Percentiles rank a stretch among this genome's conserved stretches.
These are phyloP conservation scores for Pestalotiopsis sp. DNA, from an alignment of 2,329 filamentous ascomycete genomes.

Conservation along the genomic window DNA sequence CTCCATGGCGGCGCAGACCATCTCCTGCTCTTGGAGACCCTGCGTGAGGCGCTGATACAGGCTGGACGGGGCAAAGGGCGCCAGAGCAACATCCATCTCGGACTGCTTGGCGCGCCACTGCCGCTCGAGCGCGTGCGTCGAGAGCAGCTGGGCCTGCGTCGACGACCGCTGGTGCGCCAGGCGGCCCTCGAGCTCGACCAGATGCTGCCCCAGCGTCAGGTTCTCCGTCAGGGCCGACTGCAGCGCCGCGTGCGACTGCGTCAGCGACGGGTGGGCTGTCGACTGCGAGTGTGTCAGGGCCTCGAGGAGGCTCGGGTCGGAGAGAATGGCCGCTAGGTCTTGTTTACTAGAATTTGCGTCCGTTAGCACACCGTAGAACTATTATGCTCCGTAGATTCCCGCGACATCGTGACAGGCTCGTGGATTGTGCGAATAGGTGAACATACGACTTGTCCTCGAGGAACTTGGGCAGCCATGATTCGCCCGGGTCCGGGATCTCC, in stretches of 20 bases:
- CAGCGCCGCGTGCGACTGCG: constrained; percentile 66
- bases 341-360: constrained; percentile 60
- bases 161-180: constrained; percentile 65
- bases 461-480: constrained; percentile 77
- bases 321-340: constrained; percentile 73
- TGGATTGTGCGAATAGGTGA: constrained; percentile 23
- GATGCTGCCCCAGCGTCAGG: constrained; percentile 66
- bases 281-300: constrained; percentile 71
- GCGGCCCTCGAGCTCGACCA: constrained; percentile 61
- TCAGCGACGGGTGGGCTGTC: constrained; percentile 73
- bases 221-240: constrained; percentile 71
- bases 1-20: constrained; percentile 79
- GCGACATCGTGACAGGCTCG: neutral
- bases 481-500: constrained; percentile 59
- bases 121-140: constrained; percentile 85
- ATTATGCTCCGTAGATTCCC: neutral
- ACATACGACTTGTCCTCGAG: constrained; percentile 79
- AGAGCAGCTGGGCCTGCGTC: constrained; percentile 80
- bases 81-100: constrained; percentile 84
- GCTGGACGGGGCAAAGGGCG: constrained; percentile 82
- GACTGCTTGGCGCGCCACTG: constrained; percentile 88
- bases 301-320: constrained; percentile 66
- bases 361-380: neutral
- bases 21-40: constrained; percentile 80
- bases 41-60: constrained; percentile 81